Evolutionary conservation across 768 basidiomycete genomes (phyloP).

Genomic region (Mrakia gelida): DNA sequence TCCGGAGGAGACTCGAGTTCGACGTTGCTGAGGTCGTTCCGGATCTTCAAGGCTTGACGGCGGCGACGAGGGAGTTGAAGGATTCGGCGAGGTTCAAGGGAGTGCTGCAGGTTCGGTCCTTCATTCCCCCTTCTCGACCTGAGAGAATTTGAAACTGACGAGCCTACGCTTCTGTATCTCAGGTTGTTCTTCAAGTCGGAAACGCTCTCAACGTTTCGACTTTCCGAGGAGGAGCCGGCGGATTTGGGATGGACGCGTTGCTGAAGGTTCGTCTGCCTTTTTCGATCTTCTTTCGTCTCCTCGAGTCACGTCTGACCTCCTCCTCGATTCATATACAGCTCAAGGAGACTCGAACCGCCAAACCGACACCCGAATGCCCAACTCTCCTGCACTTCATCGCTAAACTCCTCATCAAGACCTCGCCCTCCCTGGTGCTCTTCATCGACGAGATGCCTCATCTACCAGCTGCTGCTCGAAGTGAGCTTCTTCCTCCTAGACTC

Average conservation of each 20-base stretch:
- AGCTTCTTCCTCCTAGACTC: slow-evolving; percentile 35
- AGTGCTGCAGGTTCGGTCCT: slow-evolving; percentile 58
- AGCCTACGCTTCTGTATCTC: neutral
- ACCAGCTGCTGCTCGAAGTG: slow-evolving; percentile 77
- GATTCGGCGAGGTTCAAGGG: slow-evolving; percentile 56
- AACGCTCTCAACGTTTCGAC: slow-evolving; percentile 77
- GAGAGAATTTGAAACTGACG: neutral
- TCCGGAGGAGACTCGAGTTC: slow-evolving; percentile 71
- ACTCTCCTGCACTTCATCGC: slow-evolving; percentile 91
- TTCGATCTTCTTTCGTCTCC: neutral
- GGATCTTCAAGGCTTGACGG: slow-evolving; percentile 67
- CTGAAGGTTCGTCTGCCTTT: slow-evolving; percentile 58
- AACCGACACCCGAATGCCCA: slow-evolving; percentile 64
- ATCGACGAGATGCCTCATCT: slow-evolving; percentile 74
- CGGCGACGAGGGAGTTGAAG: slow-evolving; percentile 66
- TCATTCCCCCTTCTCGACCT: neutral
- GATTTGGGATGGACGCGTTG: slow-evolving; percentile 78
- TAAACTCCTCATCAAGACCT: slow-evolving; percentile 61
- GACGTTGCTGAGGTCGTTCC: slow-evolving; percentile 79
- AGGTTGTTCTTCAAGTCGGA: slow-evolving; percentile 72
- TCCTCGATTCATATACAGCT: slow-evolving; percentile 51
- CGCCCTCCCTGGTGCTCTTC: slow-evolving; percentile 64
- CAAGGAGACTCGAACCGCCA: slow-evolving; percentile 74
- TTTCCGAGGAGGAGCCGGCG: slow-evolving; percentile 75
- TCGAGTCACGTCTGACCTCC: neutral